Evolutionary conservation across 192 early-diverging fungal genomes (phyloP), one percentile per base, ranked within the genome.

Genomic region (Umbelopsis sp.): DNA sequence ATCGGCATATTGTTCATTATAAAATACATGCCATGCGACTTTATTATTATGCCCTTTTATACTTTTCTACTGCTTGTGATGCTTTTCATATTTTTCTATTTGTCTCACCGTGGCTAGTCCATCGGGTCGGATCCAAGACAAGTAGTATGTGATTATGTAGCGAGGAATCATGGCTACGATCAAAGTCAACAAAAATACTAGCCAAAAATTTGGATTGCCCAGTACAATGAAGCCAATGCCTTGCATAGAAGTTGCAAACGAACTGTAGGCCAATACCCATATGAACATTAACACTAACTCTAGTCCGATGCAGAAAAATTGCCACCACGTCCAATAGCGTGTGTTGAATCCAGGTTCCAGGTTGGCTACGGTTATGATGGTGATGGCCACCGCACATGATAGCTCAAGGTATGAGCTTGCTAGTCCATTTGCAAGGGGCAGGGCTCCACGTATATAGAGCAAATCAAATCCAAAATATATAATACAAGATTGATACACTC

Each of bases 401-500:
- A 98, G 84, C 37, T 91, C 89, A 20, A 88, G 82, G 41, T 81
- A 73, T 35, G 88, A 88, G 37, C 81, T 75, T 18, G 79, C 80
- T 18, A 74, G 70, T 9, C 94, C 94, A 35, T 76, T 66, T 4
- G 68, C 46, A 74, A 89, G 80, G 20, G 86, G 76, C 18, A 82
- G 78, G 8, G 84, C 70, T 1, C 86, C 75, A 21, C 69, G 49
- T 68, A 88, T 87, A 33, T 83, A 86, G 47, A 90, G 85, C 37
- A 89, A 73, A 50, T 89, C 86, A 72, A 90, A 91, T 35, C 86
- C 85, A 75, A 93, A 94, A 76, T 87, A 99, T 52, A 92, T 92
- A 13, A 97, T 86, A 12, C 94, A 71, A 5, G 95, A 97, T 82
- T 98, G 95, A 86, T 93, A 99, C 23, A 98, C 78, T 27, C 91